These are phyloP conservation scores for Acanthochlamys bracteata DNA, from an alignment of 106 monocot species.

Conservation along the genomic window DNA sequence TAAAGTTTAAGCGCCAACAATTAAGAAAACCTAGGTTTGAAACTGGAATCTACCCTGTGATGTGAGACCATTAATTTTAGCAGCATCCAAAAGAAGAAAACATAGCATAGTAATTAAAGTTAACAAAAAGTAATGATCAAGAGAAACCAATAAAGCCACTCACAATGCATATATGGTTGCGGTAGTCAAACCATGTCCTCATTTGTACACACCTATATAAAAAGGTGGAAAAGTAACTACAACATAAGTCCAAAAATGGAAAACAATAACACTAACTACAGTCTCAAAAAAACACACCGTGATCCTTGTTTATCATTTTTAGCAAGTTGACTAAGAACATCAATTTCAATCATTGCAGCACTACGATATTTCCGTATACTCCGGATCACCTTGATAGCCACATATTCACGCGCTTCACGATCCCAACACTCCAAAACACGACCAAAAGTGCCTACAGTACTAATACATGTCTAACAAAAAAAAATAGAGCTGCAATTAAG, in stretches of 20 bases:
- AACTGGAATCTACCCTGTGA: too few species aligned
- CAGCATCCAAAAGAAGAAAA: too few species aligned
- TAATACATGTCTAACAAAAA: constrained; percentile 11
- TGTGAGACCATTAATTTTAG: too few species aligned
- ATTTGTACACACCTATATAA: constrained; percentile 81
- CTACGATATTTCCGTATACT: constrained; percentile 80
- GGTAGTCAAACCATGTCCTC: constrained; percentile 90
- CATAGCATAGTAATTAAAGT: too few species aligned
- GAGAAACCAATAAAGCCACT: constrained; percentile 31
- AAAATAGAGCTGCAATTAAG: constrained; percentile 1
- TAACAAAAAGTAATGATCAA: too few species aligned
- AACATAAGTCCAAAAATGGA: not conserved
- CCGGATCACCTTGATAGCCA: constrained; percentile 82
- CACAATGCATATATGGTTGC: constrained; percentile 96
- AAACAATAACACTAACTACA: constrained; percentile 5
- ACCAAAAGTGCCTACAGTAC: constrained; percentile 86
- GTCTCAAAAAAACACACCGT: constrained; percentile 36
- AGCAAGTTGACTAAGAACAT: constrained; percentile 73
- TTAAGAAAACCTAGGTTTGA: too few species aligned
- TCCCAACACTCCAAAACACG: constrained; percentile 99
- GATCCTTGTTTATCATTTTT: constrained; percentile 56
- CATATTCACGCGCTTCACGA: constrained; percentile 71
- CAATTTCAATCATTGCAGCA: constrained; percentile 96
- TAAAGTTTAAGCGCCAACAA: not conserved
- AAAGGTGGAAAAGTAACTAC: not conserved